Percentiles rank a stretch among this genome's conserved stretches.
Evolutionary conservation across 164 flowering plant species (phyloP).

Genomic region (Aristolochia contorta): DNA sequence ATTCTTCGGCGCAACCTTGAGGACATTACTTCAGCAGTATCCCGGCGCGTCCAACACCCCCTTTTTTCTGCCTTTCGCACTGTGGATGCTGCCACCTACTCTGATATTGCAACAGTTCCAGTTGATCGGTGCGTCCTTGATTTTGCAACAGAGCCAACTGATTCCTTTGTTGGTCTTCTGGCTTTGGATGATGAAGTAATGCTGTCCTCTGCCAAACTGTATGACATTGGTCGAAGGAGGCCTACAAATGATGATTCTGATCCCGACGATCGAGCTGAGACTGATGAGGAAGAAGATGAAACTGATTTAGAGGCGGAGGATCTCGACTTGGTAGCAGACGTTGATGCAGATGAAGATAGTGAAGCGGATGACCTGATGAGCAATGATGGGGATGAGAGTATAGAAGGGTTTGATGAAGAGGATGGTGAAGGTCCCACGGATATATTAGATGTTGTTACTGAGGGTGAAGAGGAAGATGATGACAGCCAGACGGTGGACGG

Average conservation of each 20-base stretch:
- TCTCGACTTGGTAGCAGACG: slow-evolving; percentile 33
- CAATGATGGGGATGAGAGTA: slow-evolving; percentile 19
- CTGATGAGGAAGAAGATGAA: slow-evolving; percentile 69
- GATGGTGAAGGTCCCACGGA: slow-evolving; percentile 41
- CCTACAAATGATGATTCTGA: slow-evolving; percentile 95
- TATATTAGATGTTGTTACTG: slow-evolving; percentile 3
- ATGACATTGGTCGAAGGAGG: slow-evolving; percentile 78
- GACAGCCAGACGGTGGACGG: slow-evolving; percentile 41
- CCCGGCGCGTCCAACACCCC: slow-evolving; percentile 74
- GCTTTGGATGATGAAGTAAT: slow-evolving; percentile 90
- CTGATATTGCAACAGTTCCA: slow-evolving; percentile 84
- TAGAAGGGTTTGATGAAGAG: slow-evolving; percentile 37
- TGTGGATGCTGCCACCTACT: slow-evolving; percentile 77
- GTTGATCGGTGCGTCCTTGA: slow-evolving; percentile 90
- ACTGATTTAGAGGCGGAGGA: slow-evolving; percentile 53
- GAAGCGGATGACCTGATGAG: slow-evolving; percentile 13
- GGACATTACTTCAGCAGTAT: slow-evolving; percentile 70
- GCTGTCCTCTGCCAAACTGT: slow-evolving; percentile 76
- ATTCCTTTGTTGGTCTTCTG: slow-evolving; percentile 81
- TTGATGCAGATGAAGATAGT: slow-evolving; percentile 43
- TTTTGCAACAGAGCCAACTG: slow-evolving; percentile 80
- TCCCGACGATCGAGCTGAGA: slow-evolving; percentile 87
- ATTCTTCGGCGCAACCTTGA: slow-evolving; percentile 75
- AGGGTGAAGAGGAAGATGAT: slow-evolving; percentile 63
- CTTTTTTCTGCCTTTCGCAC: slow-evolving; percentile 83